Evolutionary conservation across 805 yeast species (phyloP).

Genomic region (Kodamaea neixiangensis): DNA sequence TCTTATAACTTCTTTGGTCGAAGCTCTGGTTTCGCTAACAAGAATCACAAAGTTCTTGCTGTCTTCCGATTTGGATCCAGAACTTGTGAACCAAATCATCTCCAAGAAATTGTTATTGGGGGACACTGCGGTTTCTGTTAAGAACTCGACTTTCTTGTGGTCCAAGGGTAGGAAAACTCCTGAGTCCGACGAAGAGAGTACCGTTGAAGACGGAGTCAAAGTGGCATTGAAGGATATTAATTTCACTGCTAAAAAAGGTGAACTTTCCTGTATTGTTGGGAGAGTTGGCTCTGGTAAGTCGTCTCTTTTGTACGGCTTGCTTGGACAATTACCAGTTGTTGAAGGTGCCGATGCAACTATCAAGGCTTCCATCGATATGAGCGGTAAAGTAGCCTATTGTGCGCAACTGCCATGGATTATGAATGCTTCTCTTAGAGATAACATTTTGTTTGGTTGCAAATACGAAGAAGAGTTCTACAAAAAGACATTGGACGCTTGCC

Average conservation of each 20-base stretch:
- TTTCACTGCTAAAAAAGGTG: slow-evolving; percentile 25
- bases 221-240: slow-evolving; percentile 20
- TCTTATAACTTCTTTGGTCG: slow-evolving; percentile 56
- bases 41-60: slow-evolving; percentile 53
- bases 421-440: slow-evolving; percentile 27
- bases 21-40: slow-evolving; percentile 57
- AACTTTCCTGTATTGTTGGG: slow-evolving; percentile 28
- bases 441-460: slow-evolving; percentile 27
- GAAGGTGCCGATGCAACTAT: slow-evolving; percentile 12
- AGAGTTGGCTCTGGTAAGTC: slow-evolving; percentile 30
- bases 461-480: slow-evolving; percentile 23
- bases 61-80: slow-evolving; percentile 19
- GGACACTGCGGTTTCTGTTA: slow-evolving; percentile 21
- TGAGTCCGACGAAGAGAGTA: slow-evolving; percentile 6
- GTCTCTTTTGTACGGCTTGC: slow-evolving; percentile 24
- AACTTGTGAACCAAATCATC: slow-evolving; percentile 1
- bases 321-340: slow-evolving; percentile 22
- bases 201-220: slow-evolving; percentile 1
- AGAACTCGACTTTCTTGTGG: slow-evolving; percentile 25
- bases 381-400: slow-evolving; percentile 29
- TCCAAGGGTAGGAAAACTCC: slow-evolving; percentile 7
- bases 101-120: slow-evolving; percentile 6
- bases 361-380: slow-evolving; percentile 14
- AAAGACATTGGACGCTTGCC: slow-evolving; percentile 27
- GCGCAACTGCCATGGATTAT: slow-evolving; percentile 29